Percentiles rank a stretch among this genome's conserved stretches.
phyloP scores from a whole-genome alignment of 352 stramenopile species.

The Pseudoperonospora humuli region DNA sequence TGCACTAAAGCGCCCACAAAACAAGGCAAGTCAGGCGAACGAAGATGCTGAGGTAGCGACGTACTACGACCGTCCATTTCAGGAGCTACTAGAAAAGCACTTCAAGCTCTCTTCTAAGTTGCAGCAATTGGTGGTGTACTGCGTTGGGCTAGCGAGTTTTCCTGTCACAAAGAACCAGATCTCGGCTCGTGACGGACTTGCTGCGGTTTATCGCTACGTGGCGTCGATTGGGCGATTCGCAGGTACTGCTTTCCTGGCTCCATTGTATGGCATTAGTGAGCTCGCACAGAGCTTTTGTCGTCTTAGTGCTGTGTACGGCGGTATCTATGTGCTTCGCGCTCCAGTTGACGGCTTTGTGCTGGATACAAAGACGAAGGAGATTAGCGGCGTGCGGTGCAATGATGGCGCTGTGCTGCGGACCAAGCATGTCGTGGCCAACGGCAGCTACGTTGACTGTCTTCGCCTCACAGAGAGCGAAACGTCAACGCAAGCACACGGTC shows the following conservation, averaged over 20 bases:
- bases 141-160: conserved; percentile 67
- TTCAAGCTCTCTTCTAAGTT: conserved; percentile 76
- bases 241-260: conserved; percentile 72
- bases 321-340: conserved; percentile 75
- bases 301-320: conserved; percentile 78
- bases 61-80: conserved; percentile 57
- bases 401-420: conserved; percentile 35
- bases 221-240: conserved; percentile 82
- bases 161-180: conserved; percentile 40
- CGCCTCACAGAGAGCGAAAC: conserved; percentile 2
- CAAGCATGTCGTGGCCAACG: conserved; percentile 56
- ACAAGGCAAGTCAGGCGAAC: conserved; percentile 58
- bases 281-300: conserved; percentile 85
- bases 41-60: conserved; percentile 21
- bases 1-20: conserved; percentile 79
- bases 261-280: conserved; percentile 82
- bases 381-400: conserved; percentile 33
- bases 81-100: conserved; percentile 51
- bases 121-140: conserved; percentile 81
- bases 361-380: conserved; percentile 22
- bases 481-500: conserved; percentile 15
- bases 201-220: conserved; percentile 52
- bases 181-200: conserved; percentile 38
- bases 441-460: conserved; percentile 35
- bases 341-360: conserved; percentile 52